Evolutionary conservation across 73 alveolate species (phyloP), one percentile per base, ranked within the genome.

Genomic region (Paramecium octaurelia): DNA sequence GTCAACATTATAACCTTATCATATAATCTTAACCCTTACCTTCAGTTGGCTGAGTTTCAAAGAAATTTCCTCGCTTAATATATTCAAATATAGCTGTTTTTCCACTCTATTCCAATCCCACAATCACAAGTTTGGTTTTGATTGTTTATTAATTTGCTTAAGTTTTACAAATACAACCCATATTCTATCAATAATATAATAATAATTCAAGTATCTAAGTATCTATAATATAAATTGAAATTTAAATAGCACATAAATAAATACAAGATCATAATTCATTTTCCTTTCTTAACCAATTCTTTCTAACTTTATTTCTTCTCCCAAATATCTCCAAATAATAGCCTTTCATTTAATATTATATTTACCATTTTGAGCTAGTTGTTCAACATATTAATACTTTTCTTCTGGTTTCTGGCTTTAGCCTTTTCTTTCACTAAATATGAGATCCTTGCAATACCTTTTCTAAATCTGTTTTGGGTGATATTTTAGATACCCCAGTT

Each of bases 211-310:
- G 48, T 40, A 40, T 38, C 48, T 40, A 7, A 40, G 48, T 40
- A 40, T 38, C 48, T 40, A 8, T 40, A 16, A 40, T 40, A 0
- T 7, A 7, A 40, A 6, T 40, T 40, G 16, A 48, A 48, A 48
- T 12, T 48, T 3, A 48, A 48, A 60, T 60, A 60, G 21, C 35
- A 0, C 42, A 60, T 20, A 68, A 11, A 68, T n/a, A 21, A 21
- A 31, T 12, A 68, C 84, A 73, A 23, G 1, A 73, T 89, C 94
- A 89, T 23, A 97, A 64, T 86, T 97, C 98, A 88, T 97, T 96
- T 48, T 98, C 99, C n/a, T 96, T 94, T 11, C 98, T 96, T 38
- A 95, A 96, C 99, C 99, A 96, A 18, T 97, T 97, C 64, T 96
- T 92, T 42, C 97, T 93, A 21, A 97, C 88, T 86, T 97, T 97